phyloP scores from a whole-genome alignment of 2,329 filamentous ascomycete genomes.

The Aspergillus pseudoterreus region DNA sequence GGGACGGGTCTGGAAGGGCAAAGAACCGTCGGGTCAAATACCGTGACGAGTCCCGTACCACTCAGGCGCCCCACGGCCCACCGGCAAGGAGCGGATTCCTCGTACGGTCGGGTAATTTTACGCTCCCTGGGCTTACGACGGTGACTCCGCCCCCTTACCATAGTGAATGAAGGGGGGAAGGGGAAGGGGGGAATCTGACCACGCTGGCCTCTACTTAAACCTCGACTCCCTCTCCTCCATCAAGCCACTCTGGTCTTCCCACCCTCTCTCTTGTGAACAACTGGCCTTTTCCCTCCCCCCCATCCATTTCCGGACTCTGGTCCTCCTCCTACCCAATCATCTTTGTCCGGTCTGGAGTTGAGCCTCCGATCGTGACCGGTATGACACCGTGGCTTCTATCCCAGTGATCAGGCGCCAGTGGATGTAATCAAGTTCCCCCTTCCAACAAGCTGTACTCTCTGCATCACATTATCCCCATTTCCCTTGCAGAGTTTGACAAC shows the following conservation, averaged over 20 bases:
- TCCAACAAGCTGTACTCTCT: conserved; percentile 1
- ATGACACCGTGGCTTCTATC: conserved; percentile 36
- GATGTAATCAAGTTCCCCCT: conserved; percentile 2
- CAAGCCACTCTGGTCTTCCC: conserved; percentile 7
- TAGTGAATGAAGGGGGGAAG: conserved; percentile 4
- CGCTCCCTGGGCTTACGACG: conserved; percentile 15
- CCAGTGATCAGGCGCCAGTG: conserved; percentile 11
- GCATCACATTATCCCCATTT: conserved; percentile 1
- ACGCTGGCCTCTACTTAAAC: conserved; percentile 40
- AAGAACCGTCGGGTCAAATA: background rate
- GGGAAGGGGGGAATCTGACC: conserved; percentile 24
- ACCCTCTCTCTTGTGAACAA: conserved; percentile 21
- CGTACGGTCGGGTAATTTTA: conserved; percentile 11
- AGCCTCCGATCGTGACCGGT: conserved; percentile 25
- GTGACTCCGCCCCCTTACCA: conserved; percentile 17
- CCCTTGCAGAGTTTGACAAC: background rate
- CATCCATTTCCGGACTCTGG: conserved; percentile 6
- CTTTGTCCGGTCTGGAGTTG: conserved; percentile 17
- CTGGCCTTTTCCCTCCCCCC: conserved; percentile 27
- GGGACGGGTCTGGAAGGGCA: background rate
- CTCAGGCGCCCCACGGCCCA: conserved; percentile 1
- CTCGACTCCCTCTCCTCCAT: conserved; percentile 13
- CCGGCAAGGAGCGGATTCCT: background rate
- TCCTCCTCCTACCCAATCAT: conserved; percentile 12
- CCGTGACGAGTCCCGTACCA: background rate